A percentile compares a stretch with the other conserved stretches of the same genome.
These are phyloP conservation scores for Annona squamosa DNA, from an alignment of 164 flowering plant species.

Conservation along the genomic window DNA sequence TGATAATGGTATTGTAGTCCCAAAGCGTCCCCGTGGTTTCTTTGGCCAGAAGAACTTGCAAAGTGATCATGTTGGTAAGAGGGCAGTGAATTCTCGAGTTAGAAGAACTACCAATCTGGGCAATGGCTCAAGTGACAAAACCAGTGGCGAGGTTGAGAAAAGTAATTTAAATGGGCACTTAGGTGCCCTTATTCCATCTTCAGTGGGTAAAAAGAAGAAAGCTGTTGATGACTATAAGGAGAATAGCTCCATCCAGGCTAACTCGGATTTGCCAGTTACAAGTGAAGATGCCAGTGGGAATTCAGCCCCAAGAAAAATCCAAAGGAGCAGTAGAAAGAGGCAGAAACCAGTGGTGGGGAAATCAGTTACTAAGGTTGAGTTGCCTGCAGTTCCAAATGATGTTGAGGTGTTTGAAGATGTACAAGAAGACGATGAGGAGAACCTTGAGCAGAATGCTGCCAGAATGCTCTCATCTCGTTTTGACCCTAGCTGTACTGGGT, in stretches of 20 bases:
- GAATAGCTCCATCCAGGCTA: constrained; percentile 13
- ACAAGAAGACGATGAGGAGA: constrained; percentile 71
- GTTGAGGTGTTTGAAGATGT: constrained; percentile 15
- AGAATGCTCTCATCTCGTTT: constrained; percentile 97
- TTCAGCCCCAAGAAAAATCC: constrained; percentile 22
- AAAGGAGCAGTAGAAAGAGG: constrained; percentile 27
- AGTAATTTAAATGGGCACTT: constrained; percentile 20
- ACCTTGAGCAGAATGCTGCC: constrained; percentile 96
- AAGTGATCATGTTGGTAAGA: constrained; percentile 18
- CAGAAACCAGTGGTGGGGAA: constrained; percentile 15
- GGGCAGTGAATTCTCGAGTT: constrained; percentile 6
- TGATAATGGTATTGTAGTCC: constrained; percentile 37
- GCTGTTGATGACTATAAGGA: constrained; percentile 28
- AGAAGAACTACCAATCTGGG: neutral
- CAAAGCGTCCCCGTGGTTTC: constrained; percentile 58
- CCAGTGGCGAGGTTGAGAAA: constrained; percentile 17
- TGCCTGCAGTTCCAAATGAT: constrained; percentile 12
- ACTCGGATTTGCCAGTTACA: constrained; percentile 20
- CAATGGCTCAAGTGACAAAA: constrained; percentile 8
- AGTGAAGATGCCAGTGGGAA: constrained; percentile 21
- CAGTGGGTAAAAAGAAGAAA: constrained; percentile 19
- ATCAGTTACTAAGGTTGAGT: constrained; percentile 14
- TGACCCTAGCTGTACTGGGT: constrained; percentile 77
- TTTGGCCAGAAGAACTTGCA: constrained; percentile 48
- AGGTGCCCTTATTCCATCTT: constrained; percentile 11